A percentile compares a stretch with the other conserved stretches of the same genome.
phyloP scores from a whole-genome alignment of 106 monocot genomes.

The Triglochin maritima region DNA sequence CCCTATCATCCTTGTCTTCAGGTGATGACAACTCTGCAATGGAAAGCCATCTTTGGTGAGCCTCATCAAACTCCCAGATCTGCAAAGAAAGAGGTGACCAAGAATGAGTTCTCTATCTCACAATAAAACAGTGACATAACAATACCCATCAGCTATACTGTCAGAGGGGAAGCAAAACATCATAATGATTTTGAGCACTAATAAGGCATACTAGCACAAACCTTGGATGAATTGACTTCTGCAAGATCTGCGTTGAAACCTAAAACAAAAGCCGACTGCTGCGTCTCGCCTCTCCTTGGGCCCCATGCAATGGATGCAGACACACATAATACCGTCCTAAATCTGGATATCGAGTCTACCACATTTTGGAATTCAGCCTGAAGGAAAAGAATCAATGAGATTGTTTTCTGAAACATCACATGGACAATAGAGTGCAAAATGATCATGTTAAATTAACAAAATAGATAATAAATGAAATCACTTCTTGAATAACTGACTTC shows the following conservation, averaged over 20 bases:
- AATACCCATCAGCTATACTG: too few relatives aligned
- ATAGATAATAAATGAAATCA: too few relatives aligned
- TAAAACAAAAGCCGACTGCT: conserved; percentile 56
- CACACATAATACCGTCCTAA: conserved; percentile 48
- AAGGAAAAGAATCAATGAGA: neutral
- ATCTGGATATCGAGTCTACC: conserved; percentile 62
- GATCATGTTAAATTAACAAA: neutral
- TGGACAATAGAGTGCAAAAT: neutral
- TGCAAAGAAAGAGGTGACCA: conserved; percentile 10
- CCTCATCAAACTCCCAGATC: conserved; percentile 96
- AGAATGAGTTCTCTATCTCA: too few relatives aligned
- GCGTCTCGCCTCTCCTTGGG: conserved; percentile 52
- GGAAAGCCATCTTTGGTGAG: conserved; percentile 78
- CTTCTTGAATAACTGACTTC: too few relatives aligned
- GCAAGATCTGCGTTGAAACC: conserved; percentile 78
- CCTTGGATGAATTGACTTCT: conserved; percentile 84
- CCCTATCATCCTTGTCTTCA: conserved; percentile 56
- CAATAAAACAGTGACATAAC: too few relatives aligned
- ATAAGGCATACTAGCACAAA: conserved; percentile 5
- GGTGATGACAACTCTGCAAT: conserved; percentile 75
- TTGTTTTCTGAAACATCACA: neutral
- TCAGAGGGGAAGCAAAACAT: too few relatives aligned
- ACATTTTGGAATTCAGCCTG: conserved; percentile 96
- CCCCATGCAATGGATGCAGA: conserved; percentile 91
- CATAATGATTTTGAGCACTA: too few relatives aligned